Evolutionary conservation across 1,139 yeast species (phyloP).

Genomic region (Pichia sp.): DNA sequence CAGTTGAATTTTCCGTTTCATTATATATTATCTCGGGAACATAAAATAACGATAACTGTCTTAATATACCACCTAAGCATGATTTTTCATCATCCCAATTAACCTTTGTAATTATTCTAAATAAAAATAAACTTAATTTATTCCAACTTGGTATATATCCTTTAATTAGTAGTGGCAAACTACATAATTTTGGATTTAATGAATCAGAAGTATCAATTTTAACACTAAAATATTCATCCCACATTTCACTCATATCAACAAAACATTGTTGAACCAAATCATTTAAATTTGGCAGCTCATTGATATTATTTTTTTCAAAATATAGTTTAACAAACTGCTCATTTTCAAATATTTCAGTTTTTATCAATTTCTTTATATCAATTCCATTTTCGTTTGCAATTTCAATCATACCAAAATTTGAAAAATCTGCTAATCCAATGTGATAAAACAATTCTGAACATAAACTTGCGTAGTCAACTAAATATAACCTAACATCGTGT

Average conservation of each 20-base stretch:
- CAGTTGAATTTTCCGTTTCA: constrained; percentile 26
- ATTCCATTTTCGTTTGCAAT: constrained; percentile 33
- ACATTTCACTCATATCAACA: constrained; percentile 63
- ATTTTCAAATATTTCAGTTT: constrained; percentile 20
- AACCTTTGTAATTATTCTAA: constrained; percentile 51
- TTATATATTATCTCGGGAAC: constrained; percentile 52
- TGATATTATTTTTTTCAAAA: constrained; percentile 1
- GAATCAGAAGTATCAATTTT: constrained; percentile 30
- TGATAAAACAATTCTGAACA: constrained; percentile 74
- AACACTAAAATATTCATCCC: constrained; percentile 69
- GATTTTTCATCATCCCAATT: constrained; percentile 60
- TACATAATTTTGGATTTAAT: constrained; percentile 32
- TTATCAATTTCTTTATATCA: constrained; percentile 18
- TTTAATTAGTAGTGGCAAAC: constrained; percentile 64
- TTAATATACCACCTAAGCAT: constrained; percentile 60
- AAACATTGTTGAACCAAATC: constrained; percentile 28
- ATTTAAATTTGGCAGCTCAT: constrained; percentile 17
- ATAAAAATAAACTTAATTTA: constrained; percentile 64
- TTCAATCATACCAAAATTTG: constrained; percentile 66
- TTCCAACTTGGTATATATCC: constrained; percentile 55
- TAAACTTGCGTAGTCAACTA: constrained; percentile 76
- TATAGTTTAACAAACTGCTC: constrained; percentile 11
- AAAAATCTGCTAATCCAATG: constrained; percentile 67
- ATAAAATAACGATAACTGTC: constrained; percentile 67
- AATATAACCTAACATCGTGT: constrained; percentile 64